A percentile compares a stretch with the other conserved stretches of the same genome.
Evolutionary conservation across 2,329 filamentous ascomycete genomes (phyloP).

Genomic region (Colletotrichum sp.): DNA sequence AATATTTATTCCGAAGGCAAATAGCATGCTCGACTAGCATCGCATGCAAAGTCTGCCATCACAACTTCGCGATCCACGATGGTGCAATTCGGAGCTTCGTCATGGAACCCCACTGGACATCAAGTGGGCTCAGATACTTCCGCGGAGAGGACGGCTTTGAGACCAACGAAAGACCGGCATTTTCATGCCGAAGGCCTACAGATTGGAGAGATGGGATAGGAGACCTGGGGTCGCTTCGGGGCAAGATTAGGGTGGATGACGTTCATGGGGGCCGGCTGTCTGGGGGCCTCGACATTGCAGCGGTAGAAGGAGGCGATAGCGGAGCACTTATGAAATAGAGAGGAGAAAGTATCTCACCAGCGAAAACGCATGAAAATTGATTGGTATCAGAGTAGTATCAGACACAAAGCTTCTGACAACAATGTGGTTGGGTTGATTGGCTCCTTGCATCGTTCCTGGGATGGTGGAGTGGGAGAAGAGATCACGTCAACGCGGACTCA

Average conservation of each 20-base stretch:
- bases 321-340: background rate
- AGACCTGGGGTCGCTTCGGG: too few species aligned
- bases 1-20: background rate
- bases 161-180: background rate
- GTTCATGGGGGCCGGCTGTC: background rate
- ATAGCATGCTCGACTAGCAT: background rate
- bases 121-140: background rate
- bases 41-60: background rate
- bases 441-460: background rate
- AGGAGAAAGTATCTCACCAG: background rate
- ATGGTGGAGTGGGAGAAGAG: background rate
- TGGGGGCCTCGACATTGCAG: background rate
- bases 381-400: background rate
- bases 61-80: background rate
- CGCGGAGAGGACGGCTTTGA: background rate
- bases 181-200: background rate
- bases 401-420: background rate
- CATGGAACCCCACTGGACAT: background rate
- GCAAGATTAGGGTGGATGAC: background rate
- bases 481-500: slow-evolving; percentile 1
- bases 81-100: background rate
- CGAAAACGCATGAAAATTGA: background rate
- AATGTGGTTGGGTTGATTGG: background rate
- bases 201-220: too few species aligned
- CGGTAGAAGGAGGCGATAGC: background rate